These are phyloP conservation scores for Zymoseptoria passerinii DNA, from an alignment of 2,329 filamentous ascomycete genomes.

Conservation along the genomic window DNA sequence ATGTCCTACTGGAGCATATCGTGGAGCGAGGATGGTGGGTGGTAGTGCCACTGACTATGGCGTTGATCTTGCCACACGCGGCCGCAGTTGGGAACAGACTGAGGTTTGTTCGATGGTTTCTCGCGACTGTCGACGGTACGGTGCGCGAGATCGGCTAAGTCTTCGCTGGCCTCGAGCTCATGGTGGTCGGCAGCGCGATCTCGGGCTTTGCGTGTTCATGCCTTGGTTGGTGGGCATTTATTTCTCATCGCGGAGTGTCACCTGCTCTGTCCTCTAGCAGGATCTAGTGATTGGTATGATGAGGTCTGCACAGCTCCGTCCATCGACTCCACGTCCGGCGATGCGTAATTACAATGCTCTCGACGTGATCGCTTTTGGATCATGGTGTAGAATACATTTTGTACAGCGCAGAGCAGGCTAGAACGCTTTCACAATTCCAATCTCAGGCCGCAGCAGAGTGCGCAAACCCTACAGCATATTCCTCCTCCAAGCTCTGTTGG, in stretches of 20 bases:
- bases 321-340: neutral
- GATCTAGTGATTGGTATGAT: neutral
- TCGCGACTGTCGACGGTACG: neutral
- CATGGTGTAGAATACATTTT: neutral
- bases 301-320: neutral
- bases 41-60: neutral
- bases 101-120: neutral
- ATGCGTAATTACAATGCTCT: neutral
- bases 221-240: neutral
- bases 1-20: neutral
- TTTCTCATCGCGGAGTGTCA: neutral
- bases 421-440: neutral
- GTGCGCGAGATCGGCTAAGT: neutral
- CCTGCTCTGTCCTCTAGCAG: neutral
- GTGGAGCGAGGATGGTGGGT: neutral
- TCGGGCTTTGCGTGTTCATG: neutral
- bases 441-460: neutral
- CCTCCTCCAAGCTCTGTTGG: conserved; percentile 77
- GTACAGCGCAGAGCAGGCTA: neutral
- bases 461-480: conserved; percentile 61
- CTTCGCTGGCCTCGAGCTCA: neutral
- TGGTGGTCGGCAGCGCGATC: neutral
- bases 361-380: neutral
- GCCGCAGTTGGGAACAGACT: neutral
- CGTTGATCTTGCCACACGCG: neutral